A percentile compares a stretch with the other conserved stretches of the same genome.
Evolutionary conservation across 805 yeast species (phyloP).

Genomic region (Saccharomycopsis selenospora): DNA sequence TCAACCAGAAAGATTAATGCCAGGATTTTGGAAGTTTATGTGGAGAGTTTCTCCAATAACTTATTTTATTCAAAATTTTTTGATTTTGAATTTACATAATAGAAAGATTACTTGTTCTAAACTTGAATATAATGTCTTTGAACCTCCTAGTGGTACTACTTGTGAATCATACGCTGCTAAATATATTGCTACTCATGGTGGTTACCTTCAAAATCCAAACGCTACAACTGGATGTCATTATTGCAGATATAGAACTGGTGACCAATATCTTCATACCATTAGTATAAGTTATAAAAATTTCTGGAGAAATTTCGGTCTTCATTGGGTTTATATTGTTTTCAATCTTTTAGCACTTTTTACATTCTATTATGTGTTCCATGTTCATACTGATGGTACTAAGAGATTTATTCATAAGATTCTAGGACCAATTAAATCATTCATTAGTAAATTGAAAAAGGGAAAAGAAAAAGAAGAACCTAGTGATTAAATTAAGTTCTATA

Average conservation of each 20-base stretch:
- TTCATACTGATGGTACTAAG: too few species aligned
- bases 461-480: too few species aligned
- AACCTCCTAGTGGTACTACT: constrained; percentile 54
- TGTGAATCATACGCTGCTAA: constrained; percentile 49
- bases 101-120: constrained; percentile 42
- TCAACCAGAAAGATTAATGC: constrained; percentile 50
- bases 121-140: constrained; percentile 42
- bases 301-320: constrained; percentile 65
- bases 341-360: constrained; percentile 38
- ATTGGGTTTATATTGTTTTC: constrained; percentile 49
- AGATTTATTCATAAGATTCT: too few species aligned
- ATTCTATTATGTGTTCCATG: constrained; percentile 4
- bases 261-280: constrained; percentile 38
- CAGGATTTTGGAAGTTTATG: constrained; percentile 83
- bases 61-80: constrained; percentile 55
- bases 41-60: constrained; percentile 68
- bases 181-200: constrained; percentile 39
- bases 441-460: too few species aligned
- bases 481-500: too few species aligned
- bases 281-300: constrained; percentile 39
- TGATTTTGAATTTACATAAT: constrained; percentile 42
- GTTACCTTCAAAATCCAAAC: constrained; percentile 50
- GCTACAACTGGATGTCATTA: constrained; percentile 44
- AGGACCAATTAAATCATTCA: too few species aligned
- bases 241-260: constrained; percentile 41